Conservation (phyloP, 2,329 filamentous ascomycete species). For the Alternaria dauci region DNA sequence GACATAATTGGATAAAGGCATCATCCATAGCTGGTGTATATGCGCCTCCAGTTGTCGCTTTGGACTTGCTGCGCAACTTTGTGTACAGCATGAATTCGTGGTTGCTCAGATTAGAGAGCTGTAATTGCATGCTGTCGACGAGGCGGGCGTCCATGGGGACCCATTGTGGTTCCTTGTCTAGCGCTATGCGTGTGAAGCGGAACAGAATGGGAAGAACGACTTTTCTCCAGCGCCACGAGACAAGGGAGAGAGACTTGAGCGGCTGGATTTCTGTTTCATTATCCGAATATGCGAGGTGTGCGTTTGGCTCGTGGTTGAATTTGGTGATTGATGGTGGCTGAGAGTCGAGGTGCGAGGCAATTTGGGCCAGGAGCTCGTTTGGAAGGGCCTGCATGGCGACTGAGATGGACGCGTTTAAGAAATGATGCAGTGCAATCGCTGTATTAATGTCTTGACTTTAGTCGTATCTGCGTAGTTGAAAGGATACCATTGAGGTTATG, state of each 20-base stretch:
- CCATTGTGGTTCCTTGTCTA: conserved; percentile 44
- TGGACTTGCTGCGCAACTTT: conserved; percentile 45
- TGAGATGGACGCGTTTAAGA: rapidly evolving
- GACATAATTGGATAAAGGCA: conserved; percentile 44
- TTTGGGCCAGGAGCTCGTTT: conserved; percentile 48
- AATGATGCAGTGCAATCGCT: rapidly evolving
- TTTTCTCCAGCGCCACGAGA: conserved; percentile 45
- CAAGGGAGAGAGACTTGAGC: conserved; percentile 45
- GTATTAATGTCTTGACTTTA: rapidly evolving
- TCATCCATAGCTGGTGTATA: conserved; percentile 44
- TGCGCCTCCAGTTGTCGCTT: conserved; percentile 39
- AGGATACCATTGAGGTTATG: neutral
- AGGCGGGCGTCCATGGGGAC: conserved; percentile 46
- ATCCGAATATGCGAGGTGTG: conserved; percentile 33
- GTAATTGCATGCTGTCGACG: conserved; percentile 45
- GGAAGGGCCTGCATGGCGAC: conserved; percentile 41
- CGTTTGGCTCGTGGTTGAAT: conserved; percentile 45
- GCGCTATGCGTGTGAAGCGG: conserved; percentile 34
- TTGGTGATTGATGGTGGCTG: conserved; percentile 44
- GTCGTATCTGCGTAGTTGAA: too few species aligned
- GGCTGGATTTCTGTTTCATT: conserved; percentile 12
- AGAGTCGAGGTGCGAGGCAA: conserved; percentile 42
- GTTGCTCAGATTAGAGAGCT: conserved; percentile 40
- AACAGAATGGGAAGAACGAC: conserved; percentile 47
- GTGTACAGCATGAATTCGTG: conserved; percentile 47